A percentile compares a stretch with the other conserved stretches of the same genome.
Conservation (phyloP, 2,329 filamentous ascomycete genomes). For the Ceratocystis lukuohia region DNA sequence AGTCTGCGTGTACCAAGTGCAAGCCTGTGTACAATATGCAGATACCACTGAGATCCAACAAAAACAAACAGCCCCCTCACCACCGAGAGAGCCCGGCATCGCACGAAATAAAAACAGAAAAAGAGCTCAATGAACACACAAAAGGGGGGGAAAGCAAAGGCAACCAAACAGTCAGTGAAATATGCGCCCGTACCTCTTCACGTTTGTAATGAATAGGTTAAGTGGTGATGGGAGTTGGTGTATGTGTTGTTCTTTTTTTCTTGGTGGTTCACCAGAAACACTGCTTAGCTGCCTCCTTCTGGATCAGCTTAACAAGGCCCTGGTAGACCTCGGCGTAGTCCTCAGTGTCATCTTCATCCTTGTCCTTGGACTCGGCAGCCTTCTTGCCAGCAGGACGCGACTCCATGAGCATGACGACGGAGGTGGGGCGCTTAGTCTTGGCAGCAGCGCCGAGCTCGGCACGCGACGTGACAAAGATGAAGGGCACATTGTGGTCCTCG, state of each 20-base stretch:
- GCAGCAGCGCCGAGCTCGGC: constrained; percentile 89
- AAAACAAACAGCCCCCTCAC: background rate
- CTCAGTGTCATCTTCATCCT: constrained; percentile 39
- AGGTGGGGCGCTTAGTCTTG: constrained; percentile 89
- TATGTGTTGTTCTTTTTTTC: background rate
- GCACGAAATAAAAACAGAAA: background rate
- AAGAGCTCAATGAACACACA: background rate
- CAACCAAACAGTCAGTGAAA: background rate
- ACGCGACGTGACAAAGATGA: constrained; percentile 85
- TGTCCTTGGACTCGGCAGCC: constrained; percentile 30
- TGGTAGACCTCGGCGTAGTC: constrained; percentile 52
- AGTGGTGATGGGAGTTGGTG: background rate
- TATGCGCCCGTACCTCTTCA: too few relatives aligned
- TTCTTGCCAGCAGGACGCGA: constrained; percentile 37
- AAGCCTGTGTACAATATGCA: background rate
- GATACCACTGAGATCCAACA: background rate
- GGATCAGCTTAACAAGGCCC: constrained; percentile 50
- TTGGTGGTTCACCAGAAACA: constrained; percentile 30
- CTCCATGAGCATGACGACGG: constrained; percentile 78
- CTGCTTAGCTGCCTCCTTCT: constrained; percentile 52
- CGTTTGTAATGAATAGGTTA: too few relatives aligned
- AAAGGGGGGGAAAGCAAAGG: background rate
- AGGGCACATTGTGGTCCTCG: constrained; percentile 95
- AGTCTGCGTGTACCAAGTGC: background rate
- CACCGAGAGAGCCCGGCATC: background rate